Evolutionary conservation across 2,329 filamentous ascomycete genomes (phyloP).

Genomic region (Curvularia sp.): DNA sequence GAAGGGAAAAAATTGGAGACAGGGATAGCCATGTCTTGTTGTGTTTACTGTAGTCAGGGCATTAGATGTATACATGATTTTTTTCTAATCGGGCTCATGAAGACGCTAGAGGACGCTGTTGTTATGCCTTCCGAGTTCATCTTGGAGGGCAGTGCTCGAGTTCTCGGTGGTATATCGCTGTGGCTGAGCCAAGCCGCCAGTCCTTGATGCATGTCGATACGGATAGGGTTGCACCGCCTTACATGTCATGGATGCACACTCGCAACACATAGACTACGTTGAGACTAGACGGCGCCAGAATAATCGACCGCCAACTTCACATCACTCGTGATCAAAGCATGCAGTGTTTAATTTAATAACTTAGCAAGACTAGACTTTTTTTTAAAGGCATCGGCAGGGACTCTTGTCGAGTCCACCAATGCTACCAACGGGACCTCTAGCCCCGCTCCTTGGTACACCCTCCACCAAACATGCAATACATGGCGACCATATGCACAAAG

Average conservation of each 20-base stretch:
- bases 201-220: too few species aligned
- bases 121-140: neutral
- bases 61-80: too few species aligned
- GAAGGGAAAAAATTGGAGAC: too few species aligned
- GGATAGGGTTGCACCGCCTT: too few species aligned
- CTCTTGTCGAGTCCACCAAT: conserved; percentile 10
- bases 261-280: neutral
- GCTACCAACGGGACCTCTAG: conserved; percentile 13
- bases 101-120: neutral
- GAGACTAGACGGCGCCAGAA: neutral
- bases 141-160: neutral
- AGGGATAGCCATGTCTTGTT: too few species aligned
- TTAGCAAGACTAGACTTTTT: conserved; percentile 20
- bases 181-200: too few species aligned
- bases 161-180: too few species aligned
- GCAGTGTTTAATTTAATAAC: neutral
- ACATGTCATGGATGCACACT: neutral
- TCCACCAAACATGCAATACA: conserved; percentile 24
- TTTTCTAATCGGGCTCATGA: too few species aligned
- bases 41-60: too few species aligned
- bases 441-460: neutral
- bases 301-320: too few species aligned
- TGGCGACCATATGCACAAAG: conserved; percentile 30
- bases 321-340: neutral
- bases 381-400: conserved; percentile 15